Evolutionary conservation across 352 stramenopile genomes (phyloP).

Genomic region (Globisporangium irregulare): DNA sequence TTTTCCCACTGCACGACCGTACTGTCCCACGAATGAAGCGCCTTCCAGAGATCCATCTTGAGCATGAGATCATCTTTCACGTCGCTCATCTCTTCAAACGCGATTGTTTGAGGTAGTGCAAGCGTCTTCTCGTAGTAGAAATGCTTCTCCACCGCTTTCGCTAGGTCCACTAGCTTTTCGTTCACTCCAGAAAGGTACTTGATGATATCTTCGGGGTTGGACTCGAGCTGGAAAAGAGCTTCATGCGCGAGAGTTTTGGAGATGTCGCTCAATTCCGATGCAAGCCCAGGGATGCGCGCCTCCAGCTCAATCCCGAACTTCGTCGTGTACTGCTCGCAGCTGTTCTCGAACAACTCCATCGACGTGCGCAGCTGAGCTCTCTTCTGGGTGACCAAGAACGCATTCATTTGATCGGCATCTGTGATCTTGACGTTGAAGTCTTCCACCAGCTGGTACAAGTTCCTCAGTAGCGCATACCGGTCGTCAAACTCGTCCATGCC

Average conservation of each 20-base stretch:
- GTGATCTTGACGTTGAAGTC: slow-evolving; percentile 67
- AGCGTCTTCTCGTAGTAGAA: slow-evolving; percentile 58
- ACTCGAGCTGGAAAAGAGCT: slow-evolving; percentile 49
- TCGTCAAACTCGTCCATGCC: slow-evolving; percentile 50
- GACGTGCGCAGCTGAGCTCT: slow-evolving; percentile 68
- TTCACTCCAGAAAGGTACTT: slow-evolving; percentile 41
- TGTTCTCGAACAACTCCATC: slow-evolving; percentile 73
- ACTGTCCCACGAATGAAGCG: slow-evolving; percentile 59
- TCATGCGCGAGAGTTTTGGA: slow-evolving; percentile 31
- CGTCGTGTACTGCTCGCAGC: slow-evolving; percentile 65
- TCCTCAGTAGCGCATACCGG: slow-evolving; percentile 48
- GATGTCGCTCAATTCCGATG: slow-evolving; percentile 29
- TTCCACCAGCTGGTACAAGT: slow-evolving; percentile 62
- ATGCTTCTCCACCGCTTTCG: slow-evolving; percentile 35
- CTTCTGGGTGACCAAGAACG: slow-evolving; percentile 73
- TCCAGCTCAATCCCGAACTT: slow-evolving; percentile 79
- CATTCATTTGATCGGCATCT: slow-evolving; percentile 69
- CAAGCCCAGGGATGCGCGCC: slow-evolving; percentile 41
- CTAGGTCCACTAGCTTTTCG: slow-evolving; percentile 28
- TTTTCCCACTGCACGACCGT: slow-evolving; percentile 44
- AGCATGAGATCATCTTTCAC: slow-evolving; percentile 66
- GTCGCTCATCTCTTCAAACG: slow-evolving; percentile 81
- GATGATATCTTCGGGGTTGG: slow-evolving; percentile 44
- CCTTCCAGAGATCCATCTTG: slow-evolving; percentile 84
- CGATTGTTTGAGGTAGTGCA: slow-evolving; percentile 47